Conservation (phyloP, 345 rosid genomes). For the Erysimum cheiranthoides region DNA sequence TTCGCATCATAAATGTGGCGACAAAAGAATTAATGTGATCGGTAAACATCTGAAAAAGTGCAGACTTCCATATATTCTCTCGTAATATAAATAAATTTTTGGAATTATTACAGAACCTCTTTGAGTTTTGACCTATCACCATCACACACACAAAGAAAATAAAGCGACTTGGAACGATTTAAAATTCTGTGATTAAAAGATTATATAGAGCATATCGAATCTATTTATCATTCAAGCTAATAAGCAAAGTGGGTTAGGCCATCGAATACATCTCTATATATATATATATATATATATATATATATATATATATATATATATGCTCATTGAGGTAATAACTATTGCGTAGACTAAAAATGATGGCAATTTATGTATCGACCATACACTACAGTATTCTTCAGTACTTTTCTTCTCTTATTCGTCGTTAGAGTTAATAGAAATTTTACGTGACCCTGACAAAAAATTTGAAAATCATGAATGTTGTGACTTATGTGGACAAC, state of each 20-base stretch:
- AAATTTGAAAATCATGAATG: conserved; percentile 12
- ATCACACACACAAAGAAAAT: neutral
- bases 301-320: neutral
- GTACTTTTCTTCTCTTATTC: neutral
- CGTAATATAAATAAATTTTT: neutral
- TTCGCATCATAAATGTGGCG: conserved; percentile 22
- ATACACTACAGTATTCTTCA: neutral
- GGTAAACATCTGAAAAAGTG: conserved; percentile 29
- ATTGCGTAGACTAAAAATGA: neutral
- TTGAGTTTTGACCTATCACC: conserved; percentile 24
- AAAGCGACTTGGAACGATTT: conserved; percentile 10
- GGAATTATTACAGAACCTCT: conserved; percentile 5
- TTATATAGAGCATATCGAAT: conserved; percentile 31
- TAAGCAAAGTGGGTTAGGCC: conserved; percentile 42
- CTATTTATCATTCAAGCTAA: conserved; percentile 28
- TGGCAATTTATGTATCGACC: neutral
- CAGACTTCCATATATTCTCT: conserved; percentile 27
- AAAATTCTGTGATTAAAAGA: conserved; percentile 8
- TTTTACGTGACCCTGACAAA: neutral
- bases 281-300: neutral
- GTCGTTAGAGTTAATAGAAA: neutral
- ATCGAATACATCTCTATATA: conserved; percentile 28
- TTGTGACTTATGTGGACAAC: neutral
- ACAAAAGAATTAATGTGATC: conserved; percentile 8
- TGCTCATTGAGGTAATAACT: neutral